These are phyloP conservation scores for Xeromyces bisporus DNA, from an alignment of 495 filamentous ascomycete genomes.

Conservation along the genomic window DNA sequence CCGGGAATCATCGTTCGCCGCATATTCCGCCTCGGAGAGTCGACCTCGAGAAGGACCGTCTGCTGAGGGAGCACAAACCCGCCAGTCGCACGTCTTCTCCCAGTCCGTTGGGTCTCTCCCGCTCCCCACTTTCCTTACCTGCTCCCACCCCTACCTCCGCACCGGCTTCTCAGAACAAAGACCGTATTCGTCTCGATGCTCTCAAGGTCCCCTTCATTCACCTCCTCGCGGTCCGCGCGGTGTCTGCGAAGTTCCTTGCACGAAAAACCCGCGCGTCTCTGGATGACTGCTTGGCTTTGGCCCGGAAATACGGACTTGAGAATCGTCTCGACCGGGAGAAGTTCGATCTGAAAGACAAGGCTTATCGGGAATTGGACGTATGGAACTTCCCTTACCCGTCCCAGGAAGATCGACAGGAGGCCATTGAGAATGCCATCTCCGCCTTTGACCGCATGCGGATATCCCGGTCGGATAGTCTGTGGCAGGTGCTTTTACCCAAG, in stretches of 20 bases:
- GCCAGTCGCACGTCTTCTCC: slow-evolving; percentile 42
- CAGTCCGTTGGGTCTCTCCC: slow-evolving; percentile 42
- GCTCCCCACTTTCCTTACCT: slow-evolving; percentile 20
- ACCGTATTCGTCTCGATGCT: slow-evolving; percentile 33
- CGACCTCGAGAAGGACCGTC: slow-evolving; percentile 29
- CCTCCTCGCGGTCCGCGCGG: slow-evolving; percentile 47
- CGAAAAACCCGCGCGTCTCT: slow-evolving; percentile 35
- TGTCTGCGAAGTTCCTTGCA: slow-evolving; percentile 39
- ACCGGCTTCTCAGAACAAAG: slow-evolving; percentile 36
- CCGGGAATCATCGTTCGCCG: slow-evolving; percentile 13
- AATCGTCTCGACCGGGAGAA: slow-evolving; percentile 44
- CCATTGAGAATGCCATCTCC: slow-evolving; percentile 71
- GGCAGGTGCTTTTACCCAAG: slow-evolving; percentile 61
- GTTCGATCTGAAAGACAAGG: slow-evolving; percentile 49
- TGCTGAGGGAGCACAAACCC: slow-evolving; percentile 18
- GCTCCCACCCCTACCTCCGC: slow-evolving; percentile 28
- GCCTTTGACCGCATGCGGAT: slow-evolving; percentile 66
- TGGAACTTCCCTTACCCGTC: slow-evolving; percentile 58
- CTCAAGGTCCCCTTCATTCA: slow-evolving; percentile 49
- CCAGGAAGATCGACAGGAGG: slow-evolving; percentile 51
- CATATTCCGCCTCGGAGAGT: slow-evolving; percentile 19
- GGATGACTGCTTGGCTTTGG: slow-evolving; percentile 39
- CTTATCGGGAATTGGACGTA: slow-evolving; percentile 69
- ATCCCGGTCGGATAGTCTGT: slow-evolving; percentile 52
- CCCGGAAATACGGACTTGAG: slow-evolving; percentile 38